Evolutionary conservation across 306 rosid genomes (phyloP), one percentile per base, ranked within the genome.

Genomic region (Argentina anserina): DNA sequence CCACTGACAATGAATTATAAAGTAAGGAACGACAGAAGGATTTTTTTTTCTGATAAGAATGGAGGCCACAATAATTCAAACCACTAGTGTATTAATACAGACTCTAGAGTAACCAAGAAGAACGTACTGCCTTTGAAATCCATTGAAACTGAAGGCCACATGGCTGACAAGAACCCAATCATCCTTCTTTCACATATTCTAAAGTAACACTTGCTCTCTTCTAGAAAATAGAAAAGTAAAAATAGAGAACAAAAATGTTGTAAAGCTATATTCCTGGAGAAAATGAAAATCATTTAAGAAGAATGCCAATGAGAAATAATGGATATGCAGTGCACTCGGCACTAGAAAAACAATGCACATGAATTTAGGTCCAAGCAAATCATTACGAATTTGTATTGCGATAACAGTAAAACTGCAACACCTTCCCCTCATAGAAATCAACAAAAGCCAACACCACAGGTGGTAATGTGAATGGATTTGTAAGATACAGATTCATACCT

Each of bases 401-500:
- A 26, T 8, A 41, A 65, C 11, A 28, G 29, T 8, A 55, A 67
- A 41, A 26, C 45, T 25, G 18, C 33, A 20, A 43, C 12, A 28
- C n/a, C 9, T 18, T 33, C 43, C 18, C 36, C 0, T 17, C 53
- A 41, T 23, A 12, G 10, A 7, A 37, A 39, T 49, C 15, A 10
- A 50, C 8, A 33, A 55, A 17, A 7, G 1, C 9, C 61, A 55
- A 55, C 26, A 25, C 15, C 5, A 10, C 29, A 55, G 29, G 33
- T 10, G 15, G 31, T 20, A 55, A 55, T 25, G 74, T 6, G 8
- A 6, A 21, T 20, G 11, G 74, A 43, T 33, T 12, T 36, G n/a
- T 36, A 50, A 13, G n/a, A 28, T 50, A n/a, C 13, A 23, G 56
- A 28, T 0, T 60, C 74, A 45, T 85, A 87, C 96, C 96, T 90